These are phyloP conservation scores for Lycium ferocissimum DNA, from an alignment of 257 asterid genomes.

Conservation along the genomic window DNA sequence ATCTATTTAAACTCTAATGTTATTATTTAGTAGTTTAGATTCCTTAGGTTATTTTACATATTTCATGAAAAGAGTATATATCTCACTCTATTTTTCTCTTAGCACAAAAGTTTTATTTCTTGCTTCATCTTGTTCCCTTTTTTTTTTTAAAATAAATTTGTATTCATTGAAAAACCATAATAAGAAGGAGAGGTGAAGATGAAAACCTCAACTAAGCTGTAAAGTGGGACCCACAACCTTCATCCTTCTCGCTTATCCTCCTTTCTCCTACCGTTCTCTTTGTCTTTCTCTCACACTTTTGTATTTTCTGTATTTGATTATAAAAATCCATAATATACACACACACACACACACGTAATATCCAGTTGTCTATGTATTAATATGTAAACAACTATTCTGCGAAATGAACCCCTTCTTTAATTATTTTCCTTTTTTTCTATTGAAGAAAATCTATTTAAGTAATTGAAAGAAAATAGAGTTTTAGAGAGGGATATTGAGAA, in stretches of 20 bases:
- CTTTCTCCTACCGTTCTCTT: constrained; percentile 29
- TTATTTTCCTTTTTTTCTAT: background rate
- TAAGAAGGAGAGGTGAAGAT: constrained; percentile 12
- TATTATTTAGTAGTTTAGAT: background rate
- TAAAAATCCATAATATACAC: background rate
- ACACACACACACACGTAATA: constrained; percentile 1
- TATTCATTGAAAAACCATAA: background rate
- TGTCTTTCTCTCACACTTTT: constrained; percentile 11
- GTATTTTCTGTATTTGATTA: background rate
- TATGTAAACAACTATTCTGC: background rate
- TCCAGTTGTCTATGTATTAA: constrained; percentile 22
- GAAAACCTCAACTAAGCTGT: constrained; percentile 25
- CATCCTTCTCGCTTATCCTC: constrained; percentile 14
- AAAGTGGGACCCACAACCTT: constrained; percentile 30
- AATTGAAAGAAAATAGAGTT: constrained; percentile 21
- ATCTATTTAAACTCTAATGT: background rate
- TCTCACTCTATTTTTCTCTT: background rate
- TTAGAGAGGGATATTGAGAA: constrained; percentile 31
- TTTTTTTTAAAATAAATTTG: too few relatives aligned
- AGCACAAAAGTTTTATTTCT: background rate
- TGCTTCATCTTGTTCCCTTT: background rate
- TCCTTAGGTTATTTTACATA: background rate
- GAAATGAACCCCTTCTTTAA: background rate
- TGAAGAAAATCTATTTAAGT: constrained; percentile 16
- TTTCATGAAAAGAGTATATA: background rate